phyloP scores from a whole-genome alignment of 1,284 basidiomycete genomes.

The Cutaneotrichosporon cutaneum region DNA sequence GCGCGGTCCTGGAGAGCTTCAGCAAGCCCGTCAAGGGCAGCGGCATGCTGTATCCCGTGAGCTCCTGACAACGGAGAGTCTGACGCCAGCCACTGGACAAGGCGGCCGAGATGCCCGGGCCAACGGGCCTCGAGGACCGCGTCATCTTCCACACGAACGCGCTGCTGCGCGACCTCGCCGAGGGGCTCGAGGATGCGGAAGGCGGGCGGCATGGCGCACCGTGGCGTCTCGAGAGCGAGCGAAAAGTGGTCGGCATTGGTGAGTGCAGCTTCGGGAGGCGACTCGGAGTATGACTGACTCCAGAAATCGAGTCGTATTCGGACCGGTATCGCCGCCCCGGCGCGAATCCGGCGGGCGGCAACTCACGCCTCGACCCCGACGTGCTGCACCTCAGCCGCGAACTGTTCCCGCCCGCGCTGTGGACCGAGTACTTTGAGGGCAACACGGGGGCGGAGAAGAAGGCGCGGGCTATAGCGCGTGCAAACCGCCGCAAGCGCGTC shows the following conservation, averaged over 20 bases:
- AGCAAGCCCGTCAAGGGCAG: slow-evolving; percentile 32
- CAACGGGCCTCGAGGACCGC: slow-evolving; percentile 28
- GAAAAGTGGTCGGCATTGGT: slow-evolving; percentile 48
- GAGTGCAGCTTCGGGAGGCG: slow-evolving; percentile 17
- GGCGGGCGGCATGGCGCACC: slow-evolving; percentile 25
- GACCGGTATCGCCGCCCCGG: slow-evolving; percentile 34
- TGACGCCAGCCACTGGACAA: slow-evolving; percentile 35
- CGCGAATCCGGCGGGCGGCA: slow-evolving; percentile 7
- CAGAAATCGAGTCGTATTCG: slow-evolving; percentile 52
- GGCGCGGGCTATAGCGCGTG: slow-evolving; percentile 9
- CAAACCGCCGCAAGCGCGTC: slow-evolving; percentile 11
- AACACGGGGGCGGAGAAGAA: slow-evolving; percentile 4
- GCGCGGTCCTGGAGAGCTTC: slow-evolving; percentile 26
- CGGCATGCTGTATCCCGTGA: slow-evolving; percentile 47
- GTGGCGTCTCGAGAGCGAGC: slow-evolving; percentile 42
- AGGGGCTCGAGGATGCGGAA: slow-evolving; percentile 18
- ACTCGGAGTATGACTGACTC: neutral
- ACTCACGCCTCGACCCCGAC: slow-evolving; percentile 40
- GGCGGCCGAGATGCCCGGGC: slow-evolving; percentile 31
- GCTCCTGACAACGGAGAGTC: slow-evolving; percentile 6
- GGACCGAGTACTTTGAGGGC: slow-evolving; percentile 49
- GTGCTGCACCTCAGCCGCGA: slow-evolving; percentile 36
- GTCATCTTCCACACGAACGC: slow-evolving; percentile 29
- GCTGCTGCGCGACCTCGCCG: slow-evolving; percentile 25
- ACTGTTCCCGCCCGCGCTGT: slow-evolving; percentile 49